phyloP scores from a whole-genome alignment of 345 rosid species.

The Raphanus raphanistrum region DNA sequence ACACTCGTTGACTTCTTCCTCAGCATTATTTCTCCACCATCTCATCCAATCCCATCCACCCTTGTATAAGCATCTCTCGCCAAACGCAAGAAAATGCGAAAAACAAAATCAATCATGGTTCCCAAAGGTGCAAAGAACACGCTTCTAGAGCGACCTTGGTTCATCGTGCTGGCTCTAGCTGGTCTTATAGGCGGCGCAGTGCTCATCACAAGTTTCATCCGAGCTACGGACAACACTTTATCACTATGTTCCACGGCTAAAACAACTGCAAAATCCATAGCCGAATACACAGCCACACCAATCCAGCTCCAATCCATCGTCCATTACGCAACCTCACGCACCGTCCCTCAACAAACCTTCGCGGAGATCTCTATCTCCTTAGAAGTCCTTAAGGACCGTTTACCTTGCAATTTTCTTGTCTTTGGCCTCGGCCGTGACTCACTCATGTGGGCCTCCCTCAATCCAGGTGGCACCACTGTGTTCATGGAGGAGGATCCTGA shows the following conservation, averaged over 20 bases:
- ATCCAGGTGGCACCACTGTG: constrained; percentile 65
- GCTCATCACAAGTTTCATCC: constrained; percentile 45
- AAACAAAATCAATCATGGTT: constrained; percentile 21
- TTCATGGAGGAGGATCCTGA: constrained; percentile 77
- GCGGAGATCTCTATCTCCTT: constrained; percentile 57
- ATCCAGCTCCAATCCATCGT: constrained; percentile 63
- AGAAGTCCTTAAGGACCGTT: constrained; percentile 47
- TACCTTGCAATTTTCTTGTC: constrained; percentile 70
- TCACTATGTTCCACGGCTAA: constrained; percentile 47
- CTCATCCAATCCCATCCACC: constrained; percentile 25
- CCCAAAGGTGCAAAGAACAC: constrained; percentile 23
- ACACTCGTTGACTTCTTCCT: constrained; percentile 25
- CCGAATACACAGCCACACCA: constrained; percentile 48
- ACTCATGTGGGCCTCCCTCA: constrained; percentile 75
- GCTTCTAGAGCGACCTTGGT: constrained; percentile 44
- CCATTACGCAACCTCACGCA: constrained; percentile 66
- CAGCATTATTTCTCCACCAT: constrained; percentile 33
- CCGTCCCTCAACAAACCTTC: constrained; percentile 58
- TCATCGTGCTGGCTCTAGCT: constrained; percentile 35
- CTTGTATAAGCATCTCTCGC: constrained; percentile 33
- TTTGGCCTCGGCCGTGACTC: constrained; percentile 79
- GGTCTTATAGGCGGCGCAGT: constrained; percentile 52
- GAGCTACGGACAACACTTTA: constrained; percentile 42
- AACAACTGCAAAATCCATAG: constrained; percentile 14
- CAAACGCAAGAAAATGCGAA: constrained; percentile 3